A percentile compares a stretch with the other conserved stretches of the same genome.
Conservation (phyloP, 2,329 filamentous ascomycete species). For the Cladobotryum mycophilum region DNA sequence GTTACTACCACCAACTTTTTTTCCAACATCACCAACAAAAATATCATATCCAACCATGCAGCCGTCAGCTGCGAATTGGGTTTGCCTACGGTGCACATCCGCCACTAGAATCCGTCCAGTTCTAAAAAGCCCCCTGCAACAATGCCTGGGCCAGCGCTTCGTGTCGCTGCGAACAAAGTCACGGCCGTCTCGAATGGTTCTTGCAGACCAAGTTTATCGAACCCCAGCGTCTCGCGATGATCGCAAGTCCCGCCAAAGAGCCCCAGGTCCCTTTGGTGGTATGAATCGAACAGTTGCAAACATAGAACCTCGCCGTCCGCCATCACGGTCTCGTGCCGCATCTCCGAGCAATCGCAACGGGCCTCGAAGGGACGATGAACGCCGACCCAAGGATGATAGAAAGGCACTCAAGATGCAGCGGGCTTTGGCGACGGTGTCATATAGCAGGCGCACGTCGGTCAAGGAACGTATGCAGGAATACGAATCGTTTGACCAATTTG, state of each 20-base stretch:
- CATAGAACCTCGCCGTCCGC: conserved; percentile 21
- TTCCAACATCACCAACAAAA: no score
- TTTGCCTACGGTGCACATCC: conserved; percentile 16
- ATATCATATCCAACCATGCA: conserved; percentile 3
- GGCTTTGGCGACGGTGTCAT: conserved; percentile 68
- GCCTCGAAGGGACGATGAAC: conserved; percentile 27
- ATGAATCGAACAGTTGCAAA: conserved; percentile 51
- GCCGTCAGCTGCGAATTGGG: conserved; percentile 13
- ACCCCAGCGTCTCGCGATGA: conserved; percentile 29
- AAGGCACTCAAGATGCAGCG: conserved; percentile 95
- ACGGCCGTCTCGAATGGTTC: conserved; percentile 51
- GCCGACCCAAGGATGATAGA: conserved; percentile 33
- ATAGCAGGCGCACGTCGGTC: conserved; percentile 53
- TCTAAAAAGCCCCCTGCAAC: conserved; percentile 18
- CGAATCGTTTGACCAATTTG: conserved; percentile 75
- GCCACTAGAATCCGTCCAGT: conserved; percentile 10
- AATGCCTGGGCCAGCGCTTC: conserved; percentile 31
- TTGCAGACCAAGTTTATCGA: conserved; percentile 47
- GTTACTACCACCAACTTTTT: no score
- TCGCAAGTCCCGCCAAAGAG: conserved; percentile 29
- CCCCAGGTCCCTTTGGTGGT: conserved; percentile 46
- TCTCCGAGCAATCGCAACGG: conserved; percentile 18
- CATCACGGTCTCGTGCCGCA: conserved; percentile 13
- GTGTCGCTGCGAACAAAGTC: conserved; percentile 26
- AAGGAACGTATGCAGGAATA: conserved; percentile 57